These are phyloP conservation scores for Apodospora peruviana DNA, from an alignment of 495 filamentous ascomycete species.

Conservation along the genomic window DNA sequence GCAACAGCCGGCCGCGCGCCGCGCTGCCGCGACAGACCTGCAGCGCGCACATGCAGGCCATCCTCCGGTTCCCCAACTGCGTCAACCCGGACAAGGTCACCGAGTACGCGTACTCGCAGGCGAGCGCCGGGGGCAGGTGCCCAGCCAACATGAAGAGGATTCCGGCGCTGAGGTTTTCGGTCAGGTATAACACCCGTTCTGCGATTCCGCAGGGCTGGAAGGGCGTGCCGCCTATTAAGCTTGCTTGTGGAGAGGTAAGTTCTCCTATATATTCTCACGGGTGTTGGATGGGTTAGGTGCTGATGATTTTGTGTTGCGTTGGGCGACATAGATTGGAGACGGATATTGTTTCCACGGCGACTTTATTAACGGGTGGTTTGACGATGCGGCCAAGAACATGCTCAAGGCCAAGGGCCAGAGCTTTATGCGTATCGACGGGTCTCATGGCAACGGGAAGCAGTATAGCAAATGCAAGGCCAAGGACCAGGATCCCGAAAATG, in stretches of 20 bases:
- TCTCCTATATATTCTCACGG: neutral
- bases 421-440: constrained; percentile 31
- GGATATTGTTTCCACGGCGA: constrained; percentile 35
- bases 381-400: constrained; percentile 28
- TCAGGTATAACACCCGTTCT: constrained; percentile 24
- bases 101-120: constrained; percentile 27
- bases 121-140: constrained; percentile 23
- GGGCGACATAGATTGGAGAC: constrained; percentile 28
- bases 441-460: constrained; percentile 28
- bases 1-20: constrained; percentile 24
- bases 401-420: constrained; percentile 27
- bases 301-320: too few relatives aligned
- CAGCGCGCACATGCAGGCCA: constrained; percentile 29
- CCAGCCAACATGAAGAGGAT: constrained; percentile 26
- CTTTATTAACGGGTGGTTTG: constrained; percentile 34
- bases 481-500: constrained; percentile 27
- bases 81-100: constrained; percentile 25
- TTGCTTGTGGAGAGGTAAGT: constrained; percentile 30
- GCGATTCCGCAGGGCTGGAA: constrained; percentile 28
- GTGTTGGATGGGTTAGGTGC: neutral
- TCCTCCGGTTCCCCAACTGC: constrained; percentile 30
- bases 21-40: constrained; percentile 26
- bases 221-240: constrained; percentile 26
- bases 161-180: constrained; percentile 27
- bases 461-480: constrained; percentile 26